phyloP scores from a whole-genome alignment of 202 grass and related monocot genomes.

The Panicum hallii region DNA sequence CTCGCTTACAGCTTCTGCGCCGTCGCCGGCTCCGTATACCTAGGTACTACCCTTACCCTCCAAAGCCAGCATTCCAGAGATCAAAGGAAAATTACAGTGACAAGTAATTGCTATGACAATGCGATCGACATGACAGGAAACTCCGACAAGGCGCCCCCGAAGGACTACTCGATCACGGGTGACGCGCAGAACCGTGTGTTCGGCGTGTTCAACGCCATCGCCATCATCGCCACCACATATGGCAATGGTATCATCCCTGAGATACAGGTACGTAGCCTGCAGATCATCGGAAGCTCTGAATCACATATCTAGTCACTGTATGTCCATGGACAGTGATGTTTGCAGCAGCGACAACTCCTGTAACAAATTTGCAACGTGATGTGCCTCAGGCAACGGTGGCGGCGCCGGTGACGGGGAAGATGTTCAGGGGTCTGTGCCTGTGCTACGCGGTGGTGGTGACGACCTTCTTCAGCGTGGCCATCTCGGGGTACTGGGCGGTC shows the following conservation, averaged over 20 bases:
- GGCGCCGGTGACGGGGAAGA: conserved; percentile 82
- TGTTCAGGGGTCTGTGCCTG: conserved; percentile 88
- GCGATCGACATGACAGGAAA: conserved; percentile 47
- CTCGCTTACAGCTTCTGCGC: conserved; percentile 80
- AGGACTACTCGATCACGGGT: conserved; percentile 69
- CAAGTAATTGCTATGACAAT: neutral
- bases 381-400: conserved; percentile 71
- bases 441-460: conserved; percentile 76
- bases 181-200: conserved; percentile 52
- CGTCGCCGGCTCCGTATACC: conserved; percentile 79
- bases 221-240: conserved; percentile 86
- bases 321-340: neutral
- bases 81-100: neutral
- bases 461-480: conserved; percentile 92
- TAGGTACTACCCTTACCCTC: conserved; percentile 40
- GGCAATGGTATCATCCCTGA: conserved; percentile 92
- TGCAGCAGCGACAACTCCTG: neutral
- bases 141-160: conserved; percentile 48
- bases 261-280: conserved; percentile 62
- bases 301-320: neutral
- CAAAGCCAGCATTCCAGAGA: neutral
- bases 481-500: conserved; percentile 95
- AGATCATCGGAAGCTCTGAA: conserved; percentile 7
- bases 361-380: neutral
- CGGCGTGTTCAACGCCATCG: conserved; percentile 79